A percentile compares a stretch with the other conserved stretches of the same genome.
Evolutionary conservation across 495 filamentous ascomycete species (phyloP).

Genomic region (Penicillium parvum): DNA sequence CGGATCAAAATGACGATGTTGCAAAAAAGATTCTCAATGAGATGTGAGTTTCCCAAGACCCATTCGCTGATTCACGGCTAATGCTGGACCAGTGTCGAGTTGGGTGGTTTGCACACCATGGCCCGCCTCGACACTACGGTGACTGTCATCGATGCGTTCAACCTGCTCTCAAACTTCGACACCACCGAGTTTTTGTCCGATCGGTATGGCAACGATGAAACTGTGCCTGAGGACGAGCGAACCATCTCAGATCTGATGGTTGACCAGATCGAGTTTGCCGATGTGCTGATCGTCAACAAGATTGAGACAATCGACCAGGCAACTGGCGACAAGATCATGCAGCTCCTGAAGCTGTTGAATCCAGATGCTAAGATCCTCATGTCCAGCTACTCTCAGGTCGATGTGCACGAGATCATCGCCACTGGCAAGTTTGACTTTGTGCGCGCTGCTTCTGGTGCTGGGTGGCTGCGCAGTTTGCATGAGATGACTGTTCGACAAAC

Average conservation of each 20-base stretch:
- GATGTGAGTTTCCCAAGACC: conserved; percentile 23
- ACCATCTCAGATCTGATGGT: conserved; percentile 59
- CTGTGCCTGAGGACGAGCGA: conserved; percentile 52
- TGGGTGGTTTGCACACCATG: conserved; percentile 49
- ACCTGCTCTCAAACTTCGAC: conserved; percentile 52
- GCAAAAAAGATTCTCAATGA: conserved; percentile 33
- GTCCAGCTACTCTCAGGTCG: conserved; percentile 39
- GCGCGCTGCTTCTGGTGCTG: conserved; percentile 39
- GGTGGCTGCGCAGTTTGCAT: conserved; percentile 48
- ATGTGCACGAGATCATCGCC: conserved; percentile 48
- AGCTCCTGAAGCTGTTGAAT: conserved; percentile 46
- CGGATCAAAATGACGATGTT: conserved; percentile 24
- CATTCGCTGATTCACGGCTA: background rate
- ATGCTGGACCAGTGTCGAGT: conserved; percentile 30
- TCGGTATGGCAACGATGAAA: conserved; percentile 38
- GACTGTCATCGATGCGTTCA: conserved; percentile 56
- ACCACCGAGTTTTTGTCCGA: conserved; percentile 54
- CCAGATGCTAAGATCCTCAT: conserved; percentile 48
- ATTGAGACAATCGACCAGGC: conserved; percentile 38
- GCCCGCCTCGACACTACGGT: conserved; percentile 56
- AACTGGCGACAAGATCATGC: conserved; percentile 36
- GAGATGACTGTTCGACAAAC: conserved; percentile 45
- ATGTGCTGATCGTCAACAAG: conserved; percentile 58
- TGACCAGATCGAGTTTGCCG: conserved; percentile 60
- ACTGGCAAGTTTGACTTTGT: conserved; percentile 46